Base-by-base conservation (phyloP, 2,329 filamentous ascomycete genomes). In the Sporothrix dimorphospora region DNA sequence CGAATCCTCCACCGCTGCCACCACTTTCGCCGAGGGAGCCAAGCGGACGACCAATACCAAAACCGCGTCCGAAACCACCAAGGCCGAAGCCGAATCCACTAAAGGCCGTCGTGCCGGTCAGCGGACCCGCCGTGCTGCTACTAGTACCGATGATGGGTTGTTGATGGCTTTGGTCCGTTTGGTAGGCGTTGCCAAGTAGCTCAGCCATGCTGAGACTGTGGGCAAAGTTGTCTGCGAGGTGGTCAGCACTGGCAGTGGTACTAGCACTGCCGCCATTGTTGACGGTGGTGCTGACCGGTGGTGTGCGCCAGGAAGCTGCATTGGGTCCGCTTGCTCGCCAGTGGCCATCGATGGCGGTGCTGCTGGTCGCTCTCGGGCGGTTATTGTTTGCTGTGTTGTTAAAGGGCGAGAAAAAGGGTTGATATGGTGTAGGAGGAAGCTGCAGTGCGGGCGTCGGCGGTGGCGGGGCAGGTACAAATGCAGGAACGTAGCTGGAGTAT, bases 291-390 rank as follows among this genome's bases (percentile, higher is more conserved):
- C 12, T 45, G 21, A 14, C 14, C 21, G 2, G 53, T 16, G 21
- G 38, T 21, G 53, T 19, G 14, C 53, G 68, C 68, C 68, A 70
- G 21, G 68, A 70, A 3, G 68, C 68, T 14, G 68, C 38, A 27
- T 21, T 27, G 24, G 42, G 34, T 11, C n/a, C 51, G 21, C 4
- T 27, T 1, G 34, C 6, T 11, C 47, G 71, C 47, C 55, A 40
- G 24, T 12, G 40, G 7, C 34, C 38, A 5, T 49, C 21, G 4
- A 40, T 21, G 7, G 34, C 40, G 24, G 24, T n/a, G 24, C n/a
- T 34, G 30, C 30, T 34, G 30, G 30, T 34, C 6, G 30, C 6
- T 11, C 16, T n/a, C 14, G 7, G 14, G 4, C 9, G 38, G 34
- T 47, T 12, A 38, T n/a, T 12, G 51, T n/a, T 45, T 1, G 40